These are phyloP conservation scores for Boechera retrofracta DNA, from an alignment of 345 rosid species.

Conservation along the genomic window DNA sequence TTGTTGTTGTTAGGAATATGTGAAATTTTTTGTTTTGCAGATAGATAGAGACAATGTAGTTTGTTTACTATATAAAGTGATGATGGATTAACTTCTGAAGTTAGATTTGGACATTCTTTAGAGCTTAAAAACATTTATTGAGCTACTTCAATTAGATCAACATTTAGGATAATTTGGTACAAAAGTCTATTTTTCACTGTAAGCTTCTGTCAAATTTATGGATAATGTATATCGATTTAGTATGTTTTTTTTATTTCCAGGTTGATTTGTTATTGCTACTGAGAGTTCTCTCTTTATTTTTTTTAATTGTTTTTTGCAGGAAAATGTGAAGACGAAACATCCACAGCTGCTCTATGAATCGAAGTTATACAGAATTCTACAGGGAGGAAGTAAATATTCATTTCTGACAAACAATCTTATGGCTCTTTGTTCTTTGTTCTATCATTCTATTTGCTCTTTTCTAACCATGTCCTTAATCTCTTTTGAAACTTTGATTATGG, in stretches of 20 bases:
- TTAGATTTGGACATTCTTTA: not conserved
- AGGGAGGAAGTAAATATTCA: constrained; percentile 82
- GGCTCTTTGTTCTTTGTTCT: constrained; percentile 1
- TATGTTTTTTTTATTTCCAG: not conserved
- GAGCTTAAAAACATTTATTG: constrained; percentile 8
- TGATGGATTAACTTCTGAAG: constrained; percentile 67
- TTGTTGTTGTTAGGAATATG: not conserved
- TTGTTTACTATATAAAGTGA: constrained; percentile 13
- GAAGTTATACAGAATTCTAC: constrained; percentile 81
- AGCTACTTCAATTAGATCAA: constrained; percentile 26
- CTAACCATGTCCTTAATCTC: not conserved
- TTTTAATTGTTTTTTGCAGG: constrained; percentile 48
- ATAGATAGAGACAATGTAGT: constrained; percentile 18
- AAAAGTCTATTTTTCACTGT: not conserved
- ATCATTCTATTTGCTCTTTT: constrained; percentile 33
- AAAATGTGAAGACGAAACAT: constrained; percentile 90
- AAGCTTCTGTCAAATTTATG: not conserved
- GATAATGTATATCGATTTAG: not conserved
- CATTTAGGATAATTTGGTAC: constrained; percentile 11
- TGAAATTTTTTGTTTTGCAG: constrained; percentile 3
- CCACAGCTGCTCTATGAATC: constrained; percentile 90
- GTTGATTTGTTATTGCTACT: constrained; percentile 4
- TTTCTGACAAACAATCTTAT: not conserved
- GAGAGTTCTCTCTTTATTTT: not conserved
- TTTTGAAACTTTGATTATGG: constrained; percentile 25